Base-by-base conservation (phyloP, 1,139 yeast species). In the Meyerozyma athensensis region DNA sequence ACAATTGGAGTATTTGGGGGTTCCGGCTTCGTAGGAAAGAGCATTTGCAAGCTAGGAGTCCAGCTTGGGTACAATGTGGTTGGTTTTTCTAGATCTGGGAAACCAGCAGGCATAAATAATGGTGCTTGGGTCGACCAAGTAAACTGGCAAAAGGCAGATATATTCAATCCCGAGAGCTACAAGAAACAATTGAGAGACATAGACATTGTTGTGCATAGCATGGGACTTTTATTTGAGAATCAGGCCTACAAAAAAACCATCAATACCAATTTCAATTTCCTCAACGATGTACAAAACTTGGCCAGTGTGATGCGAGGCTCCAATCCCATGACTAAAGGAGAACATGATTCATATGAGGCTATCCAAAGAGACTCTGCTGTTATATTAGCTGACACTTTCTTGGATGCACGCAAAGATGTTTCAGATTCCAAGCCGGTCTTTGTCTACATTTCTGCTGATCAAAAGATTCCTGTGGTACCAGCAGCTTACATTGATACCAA, bases 371-470 rank as follows among this genome's bases (percentile, higher is more conserved):
- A 80, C 44, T 79, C 89, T 40, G 95, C 95, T 0, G 59, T 82
- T 4, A 56, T 74, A 1, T 60, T 84, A 16, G 92, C 89, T 0
- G 75, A 78, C 35, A 68, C 80, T 0, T 71, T 76, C 38, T 54
- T 72, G 19, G 54, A 68, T 30, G 51, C 45, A 32, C 39, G 31
- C 31, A 34, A 45, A 48, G 30, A 37, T 17, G 42, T 24, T n/a
- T 16, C 43, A 5, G 28, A 34, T 3, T 8, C 32, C 2, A 37
- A 48, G 4, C 76, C 79, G 2, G 58, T 79, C 0, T 81, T 81
- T 52, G 87, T 85, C 0, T 89, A 86, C 53, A 72, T 89, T 4
- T 85, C 95, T 0, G 96, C 96, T 1, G 94, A 85, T 46, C 68
- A 70, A 39, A 79, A 81, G 43, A 72, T 77, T 33, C 89, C 90